Base-by-base conservation (phyloP, 768 basidiomycete species). In the Russula vinacea region DNA sequence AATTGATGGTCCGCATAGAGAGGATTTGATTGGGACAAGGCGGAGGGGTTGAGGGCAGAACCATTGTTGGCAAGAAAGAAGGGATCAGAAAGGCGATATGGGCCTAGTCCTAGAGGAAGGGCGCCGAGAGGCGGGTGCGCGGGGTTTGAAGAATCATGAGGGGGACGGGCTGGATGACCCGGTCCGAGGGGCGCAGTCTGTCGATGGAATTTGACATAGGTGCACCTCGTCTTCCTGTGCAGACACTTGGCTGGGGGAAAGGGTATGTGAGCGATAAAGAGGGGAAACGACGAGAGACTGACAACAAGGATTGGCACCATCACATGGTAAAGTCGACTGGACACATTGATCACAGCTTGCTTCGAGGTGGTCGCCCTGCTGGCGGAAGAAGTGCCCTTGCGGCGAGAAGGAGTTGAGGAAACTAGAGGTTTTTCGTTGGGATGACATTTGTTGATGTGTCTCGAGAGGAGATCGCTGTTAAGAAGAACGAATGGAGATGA, bases 391-490 rank as follows among this genome's bases (percentile, higher is more conserved):
- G 83, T 79, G 24, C 88, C 88, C 69, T 89, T 89, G 64, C 88
- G 77, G n/a, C 89, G 77, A 8, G 80, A 71, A 2, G 79, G 75
- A 5, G 75, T 69, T 13, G 75, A 78, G 7, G 77, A 72, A 5
- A 70, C 73, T 0, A 78, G 76, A 5, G 80, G 77, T 69, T 89
- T 90, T 78, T 92, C 89, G 68, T 82, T 82, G 4, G 90, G 83
- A 72, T 94, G 92, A 70, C 92, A 94, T 70, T 94, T 94, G 75
- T 93, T 92, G 66, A 92, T 80, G 70, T 94, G 92, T 69, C 92
- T 78, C 6, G 92, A 91, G 50, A 94, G 84, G 4, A 94, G 80
- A 78, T 94, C 92, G 73, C 90, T 92, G 68, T 44, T 62, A 67
- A 62, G 60, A 22, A 17, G 17, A 26, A 19, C 39, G 56, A 42